Percentiles rank a stretch among this genome's conserved stretches.
phyloP scores from a whole-genome alignment of 1,284 basidiomycete species.

The Stygiomarasmius scandens region DNA sequence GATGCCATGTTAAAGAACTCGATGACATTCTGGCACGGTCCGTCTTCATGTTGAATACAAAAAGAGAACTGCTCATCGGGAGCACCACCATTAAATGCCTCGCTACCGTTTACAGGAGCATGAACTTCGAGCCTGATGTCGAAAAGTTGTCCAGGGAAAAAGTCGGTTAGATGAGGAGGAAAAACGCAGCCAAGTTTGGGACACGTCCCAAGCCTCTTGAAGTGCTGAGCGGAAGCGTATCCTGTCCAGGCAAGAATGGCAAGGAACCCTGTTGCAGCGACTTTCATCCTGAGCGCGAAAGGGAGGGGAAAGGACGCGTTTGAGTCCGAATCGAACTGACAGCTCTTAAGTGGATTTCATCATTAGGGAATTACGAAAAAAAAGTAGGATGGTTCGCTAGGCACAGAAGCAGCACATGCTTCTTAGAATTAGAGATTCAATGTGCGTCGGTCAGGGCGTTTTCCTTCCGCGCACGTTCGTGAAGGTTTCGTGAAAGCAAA shows the following conservation, averaged over 20 bases:
- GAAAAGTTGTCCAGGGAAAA: slow-evolving; percentile 43
- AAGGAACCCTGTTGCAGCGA: background rate
- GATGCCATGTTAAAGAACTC: slow-evolving; percentile 36
- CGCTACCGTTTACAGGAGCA: slow-evolving; percentile 41
- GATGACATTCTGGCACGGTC: slow-evolving; percentile 32
- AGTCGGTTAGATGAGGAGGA: slow-evolving; percentile 46
- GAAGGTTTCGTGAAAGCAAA: too few relatives aligned
- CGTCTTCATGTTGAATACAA: slow-evolving; percentile 35
- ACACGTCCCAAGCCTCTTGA: slow-evolving; percentile 41
- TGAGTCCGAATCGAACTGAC: too few relatives aligned
- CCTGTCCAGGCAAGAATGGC: background rate
- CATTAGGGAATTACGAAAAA: too few relatives aligned
- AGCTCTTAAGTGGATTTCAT: too few relatives aligned
- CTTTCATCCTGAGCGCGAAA: background rate
- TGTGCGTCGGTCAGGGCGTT: too few relatives aligned
- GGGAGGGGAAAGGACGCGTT: background rate
- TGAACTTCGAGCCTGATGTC: slow-evolving; percentile 45
- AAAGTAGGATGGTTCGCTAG: too few relatives aligned
- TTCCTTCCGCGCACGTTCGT: too few relatives aligned
- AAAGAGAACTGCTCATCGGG: slow-evolving; percentile 41
- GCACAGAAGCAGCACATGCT: too few relatives aligned
- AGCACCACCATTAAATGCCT: slow-evolving; percentile 35
- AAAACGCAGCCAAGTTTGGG: slow-evolving; percentile 44
- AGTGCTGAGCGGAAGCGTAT: slow-evolving; percentile 35
- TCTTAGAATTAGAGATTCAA: too few relatives aligned